These are phyloP conservation scores for Hemerocallis citrina DNA, from an alignment of 106 monocot genomes.

Conservation along the genomic window DNA sequence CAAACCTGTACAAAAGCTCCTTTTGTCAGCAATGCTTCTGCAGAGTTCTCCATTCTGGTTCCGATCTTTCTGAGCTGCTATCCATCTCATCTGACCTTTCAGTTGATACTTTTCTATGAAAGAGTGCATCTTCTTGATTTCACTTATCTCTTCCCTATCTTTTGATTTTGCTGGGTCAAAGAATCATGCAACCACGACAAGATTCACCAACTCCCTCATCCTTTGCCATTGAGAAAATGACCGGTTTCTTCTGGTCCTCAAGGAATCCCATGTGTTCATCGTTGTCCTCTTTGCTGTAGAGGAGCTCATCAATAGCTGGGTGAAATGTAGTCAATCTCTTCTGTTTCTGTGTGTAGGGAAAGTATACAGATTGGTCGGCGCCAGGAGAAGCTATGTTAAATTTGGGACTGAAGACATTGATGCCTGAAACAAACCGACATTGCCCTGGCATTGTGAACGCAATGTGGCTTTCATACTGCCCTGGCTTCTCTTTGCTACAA, in stretches of 20 bases:
- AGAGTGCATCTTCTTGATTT: no score
- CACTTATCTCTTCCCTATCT: no score
- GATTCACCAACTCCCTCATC: no score
- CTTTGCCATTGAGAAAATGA: no score
- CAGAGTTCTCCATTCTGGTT: no score
- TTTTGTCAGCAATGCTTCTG: no score
- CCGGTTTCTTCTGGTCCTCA: slow-evolving; percentile 41
- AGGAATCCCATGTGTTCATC: slow-evolving; percentile 43
- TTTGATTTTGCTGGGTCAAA: no score
- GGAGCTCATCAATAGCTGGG: slow-evolving; percentile 65
- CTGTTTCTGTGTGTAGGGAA: slow-evolving; percentile 84
- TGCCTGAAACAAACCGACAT: slow-evolving; percentile 67
- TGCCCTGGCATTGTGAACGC: slow-evolving; percentile 92
- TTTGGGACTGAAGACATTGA: slow-evolving; percentile 86
- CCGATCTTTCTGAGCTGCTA: no score
- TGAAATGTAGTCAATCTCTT: slow-evolving; percentile 57
- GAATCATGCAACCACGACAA: no score
- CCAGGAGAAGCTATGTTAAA: slow-evolving; percentile 98
- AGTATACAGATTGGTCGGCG: slow-evolving; percentile 88
- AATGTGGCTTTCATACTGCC: slow-evolving; percentile 89
- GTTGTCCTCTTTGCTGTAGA: slow-evolving; percentile 34
- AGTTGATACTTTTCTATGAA: no score
- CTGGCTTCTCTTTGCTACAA: slow-evolving; percentile 75
- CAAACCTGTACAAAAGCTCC: no score
- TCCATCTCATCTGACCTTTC: no score